Evolutionary conservation across 1,284 basidiomycete species (phyloP).

Genomic region (Amylostereum chailletii): DNA sequence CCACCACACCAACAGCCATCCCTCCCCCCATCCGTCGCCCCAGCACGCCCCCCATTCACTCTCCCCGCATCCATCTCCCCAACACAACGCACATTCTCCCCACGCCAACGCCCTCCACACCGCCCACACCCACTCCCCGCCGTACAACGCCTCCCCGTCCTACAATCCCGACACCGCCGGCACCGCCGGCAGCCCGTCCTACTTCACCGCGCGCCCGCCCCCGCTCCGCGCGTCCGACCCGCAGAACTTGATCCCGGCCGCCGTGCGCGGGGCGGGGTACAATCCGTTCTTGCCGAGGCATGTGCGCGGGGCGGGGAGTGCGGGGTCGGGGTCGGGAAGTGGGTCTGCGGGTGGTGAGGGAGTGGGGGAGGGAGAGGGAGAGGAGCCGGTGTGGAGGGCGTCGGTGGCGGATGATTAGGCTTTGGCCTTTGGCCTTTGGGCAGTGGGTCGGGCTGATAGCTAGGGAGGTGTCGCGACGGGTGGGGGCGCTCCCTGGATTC

Average conservation of each 20-base stretch:
- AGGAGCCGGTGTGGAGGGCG: too few relatives aligned
- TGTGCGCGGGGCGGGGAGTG: too few relatives aligned
- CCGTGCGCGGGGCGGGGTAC: constrained; percentile 11
- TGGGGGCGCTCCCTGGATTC: too few relatives aligned
- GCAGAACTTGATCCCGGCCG: constrained; percentile 9
- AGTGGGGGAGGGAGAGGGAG: too few relatives aligned
- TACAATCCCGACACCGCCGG: background rate
- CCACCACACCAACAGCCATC: too few relatives aligned
- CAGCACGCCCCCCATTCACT: background rate
- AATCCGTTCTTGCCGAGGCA: constrained; percentile 6
- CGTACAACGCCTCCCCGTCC: constrained; percentile 1
- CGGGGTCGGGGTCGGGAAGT: too few relatives aligned
- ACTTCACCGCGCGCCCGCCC: constrained; percentile 2
- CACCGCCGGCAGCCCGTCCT: constrained; percentile 4
- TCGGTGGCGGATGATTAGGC: too few relatives aligned
- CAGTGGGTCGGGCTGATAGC: too few relatives aligned
- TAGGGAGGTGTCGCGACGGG: too few relatives aligned
- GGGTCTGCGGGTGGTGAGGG: too few relatives aligned
- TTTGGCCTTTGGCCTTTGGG: too few relatives aligned
- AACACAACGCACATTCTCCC: constrained; percentile 1
- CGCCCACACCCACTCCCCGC: background rate
- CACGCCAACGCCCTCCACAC: background rate
- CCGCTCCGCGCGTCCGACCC: constrained; percentile 5
- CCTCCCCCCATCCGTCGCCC: background rate
- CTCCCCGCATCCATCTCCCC: background rate